Percentiles rank a stretch among this genome's conserved stretches.
Conservation (phyloP, 1,139 yeast genomes). For the Kodamaea plutei region DNA sequence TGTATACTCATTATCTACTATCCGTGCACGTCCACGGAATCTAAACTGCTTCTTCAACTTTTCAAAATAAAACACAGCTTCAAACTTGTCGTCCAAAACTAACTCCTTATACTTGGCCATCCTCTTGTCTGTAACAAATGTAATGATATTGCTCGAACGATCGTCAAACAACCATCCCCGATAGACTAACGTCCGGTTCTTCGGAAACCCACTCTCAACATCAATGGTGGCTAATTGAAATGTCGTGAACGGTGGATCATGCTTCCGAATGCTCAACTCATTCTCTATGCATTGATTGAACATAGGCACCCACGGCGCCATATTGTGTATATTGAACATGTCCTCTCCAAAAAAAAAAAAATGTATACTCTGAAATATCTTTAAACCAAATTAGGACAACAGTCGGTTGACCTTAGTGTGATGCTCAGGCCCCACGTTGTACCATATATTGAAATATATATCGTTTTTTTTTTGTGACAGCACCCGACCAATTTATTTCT, state of each 20-base stretch:
- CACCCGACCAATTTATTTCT: too few relatives aligned
- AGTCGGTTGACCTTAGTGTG: constrained; percentile 7
- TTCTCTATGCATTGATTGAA: constrained; percentile 49
- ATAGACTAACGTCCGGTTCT: constrained; percentile 64
- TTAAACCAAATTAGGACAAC: constrained; percentile 7
- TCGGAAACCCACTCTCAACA: constrained; percentile 47
- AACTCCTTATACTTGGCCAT: constrained; percentile 60
- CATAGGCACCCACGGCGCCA: constrained; percentile 72
- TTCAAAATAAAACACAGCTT: constrained; percentile 73
- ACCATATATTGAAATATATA: not conserved
- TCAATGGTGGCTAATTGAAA: constrained; percentile 73
- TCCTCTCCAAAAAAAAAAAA: constrained; percentile 1
- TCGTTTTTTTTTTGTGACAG: not conserved
- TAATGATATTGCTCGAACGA: constrained; percentile 59
- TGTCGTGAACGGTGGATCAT: constrained; percentile 44
- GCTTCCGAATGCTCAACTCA: constrained; percentile 31
- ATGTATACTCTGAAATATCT: too few relatives aligned
- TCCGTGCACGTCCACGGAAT: constrained; percentile 60
- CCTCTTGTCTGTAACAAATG: constrained; percentile 71
- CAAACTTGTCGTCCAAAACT: constrained; percentile 49
- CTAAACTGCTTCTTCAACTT: constrained; percentile 64
- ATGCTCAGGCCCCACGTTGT: constrained; percentile 5
- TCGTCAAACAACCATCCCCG: constrained; percentile 77
- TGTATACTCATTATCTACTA: constrained; percentile 32
- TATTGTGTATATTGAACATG: constrained; percentile 37